These are phyloP conservation scores for Boletus sp. DNA, from an alignment of 768 basidiomycete species.

Conservation along the genomic window DNA sequence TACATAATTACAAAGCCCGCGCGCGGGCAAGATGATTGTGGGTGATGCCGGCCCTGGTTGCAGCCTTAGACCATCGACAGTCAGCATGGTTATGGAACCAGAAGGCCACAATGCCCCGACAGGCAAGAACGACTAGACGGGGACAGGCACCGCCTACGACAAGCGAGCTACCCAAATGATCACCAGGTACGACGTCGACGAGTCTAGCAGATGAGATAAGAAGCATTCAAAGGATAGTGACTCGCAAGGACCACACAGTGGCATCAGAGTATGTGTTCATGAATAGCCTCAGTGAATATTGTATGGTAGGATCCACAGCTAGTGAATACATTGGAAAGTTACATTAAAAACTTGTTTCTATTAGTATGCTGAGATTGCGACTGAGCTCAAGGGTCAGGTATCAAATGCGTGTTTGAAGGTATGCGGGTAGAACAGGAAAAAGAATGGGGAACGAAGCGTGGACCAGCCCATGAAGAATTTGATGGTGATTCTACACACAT, in stretches of 20 bases:
- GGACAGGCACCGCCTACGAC: background rate
- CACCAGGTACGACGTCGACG: background rate
- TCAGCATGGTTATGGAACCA: background rate
- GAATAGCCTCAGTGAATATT: constrained; percentile 22
- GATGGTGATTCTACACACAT: constrained; percentile 12
- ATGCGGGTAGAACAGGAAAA: constrained; percentile 6
- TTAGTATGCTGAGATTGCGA: constrained; percentile 25
- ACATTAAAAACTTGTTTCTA: constrained; percentile 29
- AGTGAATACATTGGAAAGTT: constrained; percentile 26
- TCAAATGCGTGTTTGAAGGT: constrained; percentile 16
- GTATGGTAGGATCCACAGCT: constrained; percentile 20
- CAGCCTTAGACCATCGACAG: background rate
- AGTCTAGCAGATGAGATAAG: background rate
- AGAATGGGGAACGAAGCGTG: constrained; percentile 5
- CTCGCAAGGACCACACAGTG: background rate
- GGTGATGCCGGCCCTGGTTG: background rate
- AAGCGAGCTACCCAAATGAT: background rate
- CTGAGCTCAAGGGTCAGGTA: constrained; percentile 19
- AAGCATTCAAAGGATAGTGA: background rate
- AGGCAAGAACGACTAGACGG: background rate
- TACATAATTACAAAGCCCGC: background rate
- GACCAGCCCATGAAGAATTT: constrained; percentile 19
- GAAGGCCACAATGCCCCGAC: background rate
- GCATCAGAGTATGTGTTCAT: background rate
- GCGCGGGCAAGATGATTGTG: no score